Percentiles rank a stretch among this genome's conserved stretches.
Conservation (phyloP, 306 rosid species). For the Psophocarpus tetragonolobus region DNA sequence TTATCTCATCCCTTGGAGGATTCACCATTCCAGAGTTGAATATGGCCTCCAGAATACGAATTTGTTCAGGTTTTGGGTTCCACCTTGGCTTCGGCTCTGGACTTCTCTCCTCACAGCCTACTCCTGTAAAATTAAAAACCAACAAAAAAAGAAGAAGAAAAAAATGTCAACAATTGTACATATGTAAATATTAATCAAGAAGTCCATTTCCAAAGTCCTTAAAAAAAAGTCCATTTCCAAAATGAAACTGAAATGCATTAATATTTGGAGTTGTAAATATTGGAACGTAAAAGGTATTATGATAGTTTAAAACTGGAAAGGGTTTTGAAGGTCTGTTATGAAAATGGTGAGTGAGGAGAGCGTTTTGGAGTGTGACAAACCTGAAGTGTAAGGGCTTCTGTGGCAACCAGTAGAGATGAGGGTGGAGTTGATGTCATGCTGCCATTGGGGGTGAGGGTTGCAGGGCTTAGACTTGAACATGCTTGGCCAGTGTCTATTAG, state of each 20-base stretch:
- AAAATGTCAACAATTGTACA: neutral
- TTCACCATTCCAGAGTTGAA: conserved; percentile 98
- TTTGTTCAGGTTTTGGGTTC: conserved; percentile 97
- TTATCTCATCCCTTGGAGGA: conserved; percentile 92
- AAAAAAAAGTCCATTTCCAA: neutral
- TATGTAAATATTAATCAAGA: too few relatives aligned
- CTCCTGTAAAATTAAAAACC: neutral
- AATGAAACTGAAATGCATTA: neutral
- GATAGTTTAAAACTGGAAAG: conserved; percentile 2
- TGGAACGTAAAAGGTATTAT: neutral
- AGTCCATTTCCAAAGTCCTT: neutral
- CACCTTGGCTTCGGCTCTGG: conserved; percentile 97
- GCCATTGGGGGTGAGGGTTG: conserved; percentile 90
- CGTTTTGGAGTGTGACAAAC: conserved; percentile 25
- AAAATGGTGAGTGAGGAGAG: neutral
- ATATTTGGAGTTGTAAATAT: neutral
- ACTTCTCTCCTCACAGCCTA: conserved; percentile 77
- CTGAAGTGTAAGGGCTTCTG: conserved; percentile 68
- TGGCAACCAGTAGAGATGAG: conserved; percentile 65
- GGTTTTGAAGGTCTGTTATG: neutral
- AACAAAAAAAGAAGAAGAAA: neutral
- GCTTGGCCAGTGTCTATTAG: conserved; percentile 99
- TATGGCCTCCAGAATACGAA: conserved; percentile 82
- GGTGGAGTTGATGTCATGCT: conserved; percentile 74
- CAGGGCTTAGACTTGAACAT: conserved; percentile 97